A percentile compares a stretch with the other conserved stretches of the same genome.
These are phyloP conservation scores for Penicillium sclerotiorum DNA, from an alignment of 2,329 filamentous ascomycete species.

Conservation along the genomic window DNA sequence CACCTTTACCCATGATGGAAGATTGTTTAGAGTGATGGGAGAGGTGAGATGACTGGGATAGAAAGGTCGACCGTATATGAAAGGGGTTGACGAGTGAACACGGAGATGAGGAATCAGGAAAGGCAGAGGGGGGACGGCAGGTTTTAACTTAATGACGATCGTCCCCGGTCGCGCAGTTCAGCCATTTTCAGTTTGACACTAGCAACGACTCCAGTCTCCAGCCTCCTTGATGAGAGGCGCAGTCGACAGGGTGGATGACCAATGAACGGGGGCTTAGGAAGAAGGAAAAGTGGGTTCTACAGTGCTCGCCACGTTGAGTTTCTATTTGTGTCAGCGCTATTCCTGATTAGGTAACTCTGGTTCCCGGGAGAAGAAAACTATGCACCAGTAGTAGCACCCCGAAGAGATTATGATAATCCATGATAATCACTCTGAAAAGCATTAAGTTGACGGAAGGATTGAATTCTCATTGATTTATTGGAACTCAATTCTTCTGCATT, in stretches of 20 bases:
- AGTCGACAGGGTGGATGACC: conserved; percentile 1
- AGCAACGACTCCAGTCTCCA: conserved; percentile 19
- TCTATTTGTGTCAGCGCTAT: conserved; percentile 9
- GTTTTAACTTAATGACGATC: conserved; percentile 20
- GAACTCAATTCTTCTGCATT: background rate
- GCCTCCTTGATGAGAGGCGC: conserved; percentile 25
- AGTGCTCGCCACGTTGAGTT: conserved; percentile 4
- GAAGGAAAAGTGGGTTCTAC: background rate
- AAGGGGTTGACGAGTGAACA: conserved; percentile 2
- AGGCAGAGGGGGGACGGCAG: background rate
- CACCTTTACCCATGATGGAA: conserved; percentile 67
- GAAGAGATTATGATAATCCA: too few species aligned
- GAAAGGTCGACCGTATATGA: conserved; percentile 3
- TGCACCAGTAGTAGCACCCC: too few species aligned
- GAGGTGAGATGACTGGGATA: conserved; percentile 1
- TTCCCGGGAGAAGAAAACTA: background rate
- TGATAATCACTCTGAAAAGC: background rate
- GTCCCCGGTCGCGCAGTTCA: conserved; percentile 12
- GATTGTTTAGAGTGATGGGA: background rate
- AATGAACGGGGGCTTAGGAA: background rate
- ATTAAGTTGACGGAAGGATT: too few species aligned
- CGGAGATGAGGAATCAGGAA: background rate
- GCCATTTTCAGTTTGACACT: conserved; percentile 14
- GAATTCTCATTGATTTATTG: too few species aligned
- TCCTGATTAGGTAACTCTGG: background rate